These are phyloP conservation scores for Elaeis oleifera DNA, from an alignment of 202 grass and related monocot species.

Conservation along the genomic window DNA sequence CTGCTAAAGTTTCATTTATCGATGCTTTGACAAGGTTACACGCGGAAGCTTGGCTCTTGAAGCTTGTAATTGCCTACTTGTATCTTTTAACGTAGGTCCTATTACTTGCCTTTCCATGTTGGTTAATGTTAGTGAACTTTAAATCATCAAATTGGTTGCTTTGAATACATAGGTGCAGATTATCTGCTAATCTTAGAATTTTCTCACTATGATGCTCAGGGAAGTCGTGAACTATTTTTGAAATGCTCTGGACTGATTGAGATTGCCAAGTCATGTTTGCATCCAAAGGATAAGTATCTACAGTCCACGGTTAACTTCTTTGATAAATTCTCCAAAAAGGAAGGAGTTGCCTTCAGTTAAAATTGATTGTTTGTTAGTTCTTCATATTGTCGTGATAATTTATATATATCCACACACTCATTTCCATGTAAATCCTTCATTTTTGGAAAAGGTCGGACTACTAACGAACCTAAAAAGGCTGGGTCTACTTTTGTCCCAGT, in stretches of 20 bases:
- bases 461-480: no score
- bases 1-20: neutral
- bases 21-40: constrained; percentile 2
- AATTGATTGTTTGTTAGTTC: no score
- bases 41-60: constrained; percentile 12
- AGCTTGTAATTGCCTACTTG: constrained; percentile 14
- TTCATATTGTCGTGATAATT: no score
- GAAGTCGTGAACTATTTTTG: neutral
- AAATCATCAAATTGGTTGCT: no score
- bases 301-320: constrained; percentile 1
- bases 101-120: no score
- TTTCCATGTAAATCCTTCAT: no score
- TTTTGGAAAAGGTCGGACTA: no score
- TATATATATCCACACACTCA: no score
- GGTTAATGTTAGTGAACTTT: neutral
- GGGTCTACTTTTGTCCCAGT: no score
- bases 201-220: neutral
- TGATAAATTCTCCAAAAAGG: neutral
- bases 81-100: constrained; percentile 6
- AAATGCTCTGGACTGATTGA: constrained; percentile 13
- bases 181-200: neutral
- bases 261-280: constrained; percentile 1
- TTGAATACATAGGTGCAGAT: neutral
- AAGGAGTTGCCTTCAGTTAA: no score
- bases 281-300: constrained; percentile 9